phyloP scores from a whole-genome alignment of 768 basidiomycete genomes.

The Collybiopsis luxurians region DNA sequence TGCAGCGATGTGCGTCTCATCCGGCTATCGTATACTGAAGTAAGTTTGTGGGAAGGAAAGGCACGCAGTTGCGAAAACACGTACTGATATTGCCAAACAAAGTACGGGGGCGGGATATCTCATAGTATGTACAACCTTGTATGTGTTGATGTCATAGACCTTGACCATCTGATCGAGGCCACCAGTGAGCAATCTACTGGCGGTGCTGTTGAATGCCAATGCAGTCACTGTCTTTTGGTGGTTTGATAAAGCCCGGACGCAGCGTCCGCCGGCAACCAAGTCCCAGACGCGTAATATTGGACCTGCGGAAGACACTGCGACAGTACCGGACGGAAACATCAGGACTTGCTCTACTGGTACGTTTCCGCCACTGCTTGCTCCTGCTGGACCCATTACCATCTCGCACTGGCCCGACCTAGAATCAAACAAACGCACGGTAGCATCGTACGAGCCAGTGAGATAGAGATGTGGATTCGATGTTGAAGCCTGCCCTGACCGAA shows the following conservation, averaged over 20 bases:
- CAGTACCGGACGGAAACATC: constrained; percentile 87
- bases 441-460: constrained; percentile 94
- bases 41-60: background rate
- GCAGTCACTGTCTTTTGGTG: constrained; percentile 98
- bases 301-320: constrained; percentile 83
- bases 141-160: constrained; percentile 92
- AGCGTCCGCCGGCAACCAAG: constrained; percentile 85
- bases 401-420: constrained; percentile 79
- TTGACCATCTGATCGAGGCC: constrained; percentile 98
- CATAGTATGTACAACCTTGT: constrained; percentile 98
- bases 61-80: constrained; percentile 21
- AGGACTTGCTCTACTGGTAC: constrained; percentile 90
- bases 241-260: constrained; percentile 89
- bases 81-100: constrained; percentile 87
- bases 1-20: constrained; percentile 93
- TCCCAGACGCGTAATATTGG: constrained; percentile 96
- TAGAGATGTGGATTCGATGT: constrained; percentile 79
- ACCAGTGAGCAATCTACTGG: constrained; percentile 82
- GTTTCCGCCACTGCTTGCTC: constrained; percentile 29
- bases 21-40: constrained; percentile 56
- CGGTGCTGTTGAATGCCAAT: constrained; percentile 73
- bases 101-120: constrained; percentile 93
- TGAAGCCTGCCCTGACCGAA: constrained; percentile 88
- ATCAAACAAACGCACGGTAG: constrained; percentile 87
- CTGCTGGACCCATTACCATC: constrained; percentile 66